Evolutionary conservation across 2,329 filamentous ascomycete genomes (phyloP).

Genomic region (Fusarium burgessii): DNA sequence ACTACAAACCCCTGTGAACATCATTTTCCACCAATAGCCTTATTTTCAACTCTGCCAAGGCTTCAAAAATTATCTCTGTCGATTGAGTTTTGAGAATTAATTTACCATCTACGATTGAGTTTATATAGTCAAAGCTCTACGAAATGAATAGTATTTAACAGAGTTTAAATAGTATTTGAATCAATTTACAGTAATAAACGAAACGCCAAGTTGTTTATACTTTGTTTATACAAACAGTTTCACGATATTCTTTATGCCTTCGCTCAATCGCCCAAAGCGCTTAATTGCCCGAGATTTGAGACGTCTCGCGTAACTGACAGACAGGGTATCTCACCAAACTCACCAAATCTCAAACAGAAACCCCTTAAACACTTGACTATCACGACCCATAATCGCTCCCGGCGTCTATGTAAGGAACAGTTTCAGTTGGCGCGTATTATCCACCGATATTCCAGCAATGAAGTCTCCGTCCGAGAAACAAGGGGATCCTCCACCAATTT

Average conservation of each 20-base stretch:
- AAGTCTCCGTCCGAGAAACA: conserved; percentile 18
- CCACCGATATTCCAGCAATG: conserved; percentile 44
- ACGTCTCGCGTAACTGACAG: conserved; percentile 32
- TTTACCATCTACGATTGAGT: conserved; percentile 6
- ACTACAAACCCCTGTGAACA: conserved; percentile 26
- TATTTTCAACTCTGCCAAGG: neutral
- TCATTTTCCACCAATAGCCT: conserved; percentile 43
- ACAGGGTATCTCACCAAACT: conserved; percentile 22
- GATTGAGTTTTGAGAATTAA: conserved; percentile 8
- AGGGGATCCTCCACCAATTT: neutral
- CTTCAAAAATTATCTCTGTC: neutral
- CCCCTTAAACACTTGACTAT: conserved; percentile 1
- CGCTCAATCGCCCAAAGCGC: conserved; percentile 23
- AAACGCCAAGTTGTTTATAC: neutral
- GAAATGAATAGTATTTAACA: neutral
- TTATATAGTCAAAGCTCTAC: neutral
- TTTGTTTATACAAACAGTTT: conserved; percentile 7
- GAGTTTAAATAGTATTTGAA: too few species aligned
- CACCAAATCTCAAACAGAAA: conserved; percentile 15
- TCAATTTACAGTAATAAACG: neutral
- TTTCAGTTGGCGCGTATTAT: conserved; percentile 38
- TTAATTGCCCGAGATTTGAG: conserved; percentile 36
- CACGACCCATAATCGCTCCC: conserved; percentile 10
- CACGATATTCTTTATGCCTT: neutral
- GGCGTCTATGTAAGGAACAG: conserved; percentile 31